These are phyloP conservation scores for Nicotiana sylvestris DNA, from an alignment of 257 asterid species.

Conservation along the genomic window DNA sequence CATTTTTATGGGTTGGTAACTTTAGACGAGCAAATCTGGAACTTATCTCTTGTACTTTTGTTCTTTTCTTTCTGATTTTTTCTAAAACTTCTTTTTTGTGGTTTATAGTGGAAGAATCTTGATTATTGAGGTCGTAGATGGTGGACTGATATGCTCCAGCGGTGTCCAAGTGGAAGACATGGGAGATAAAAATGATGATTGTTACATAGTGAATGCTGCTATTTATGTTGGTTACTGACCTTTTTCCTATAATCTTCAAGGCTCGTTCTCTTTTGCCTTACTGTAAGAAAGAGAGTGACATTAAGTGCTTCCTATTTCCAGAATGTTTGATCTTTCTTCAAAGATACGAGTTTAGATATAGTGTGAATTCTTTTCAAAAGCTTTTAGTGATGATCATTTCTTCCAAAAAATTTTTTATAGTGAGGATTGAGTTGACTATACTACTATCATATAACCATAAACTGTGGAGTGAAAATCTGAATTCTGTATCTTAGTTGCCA, in stretches of 20 bases:
- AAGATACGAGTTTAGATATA: too few species aligned
- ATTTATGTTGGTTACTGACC: conserved; percentile 86
- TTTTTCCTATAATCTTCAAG: conserved; percentile 11
- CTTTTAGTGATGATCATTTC: too few species aligned
- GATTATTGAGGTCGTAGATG: conserved; percentile 79
- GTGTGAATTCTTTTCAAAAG: too few species aligned
- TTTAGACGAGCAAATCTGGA: background rate
- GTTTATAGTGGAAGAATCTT: conserved; percentile 64
- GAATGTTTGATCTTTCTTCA: too few species aligned
- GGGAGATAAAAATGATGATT: conserved; percentile 91
- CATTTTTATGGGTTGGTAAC: background rate
- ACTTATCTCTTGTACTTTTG: background rate
- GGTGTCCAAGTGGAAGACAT: conserved; percentile 93
- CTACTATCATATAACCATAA: too few species aligned
- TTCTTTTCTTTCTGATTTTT: background rate
- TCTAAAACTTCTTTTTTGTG: background rate
- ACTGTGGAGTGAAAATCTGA: too few species aligned
- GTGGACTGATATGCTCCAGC: conserved; percentile 87
- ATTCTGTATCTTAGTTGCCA: too few species aligned
- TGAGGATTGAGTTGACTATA: too few species aligned
- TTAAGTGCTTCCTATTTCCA: too few species aligned
- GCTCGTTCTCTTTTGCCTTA: conserved; percentile 22
- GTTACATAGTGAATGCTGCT: conserved; percentile 93
- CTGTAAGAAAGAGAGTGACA: too few species aligned
- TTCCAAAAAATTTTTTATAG: too few species aligned